Evolutionary conservation across 2,329 filamentous ascomycete genomes (phyloP).

Genomic region (Fusarium sp.): DNA sequence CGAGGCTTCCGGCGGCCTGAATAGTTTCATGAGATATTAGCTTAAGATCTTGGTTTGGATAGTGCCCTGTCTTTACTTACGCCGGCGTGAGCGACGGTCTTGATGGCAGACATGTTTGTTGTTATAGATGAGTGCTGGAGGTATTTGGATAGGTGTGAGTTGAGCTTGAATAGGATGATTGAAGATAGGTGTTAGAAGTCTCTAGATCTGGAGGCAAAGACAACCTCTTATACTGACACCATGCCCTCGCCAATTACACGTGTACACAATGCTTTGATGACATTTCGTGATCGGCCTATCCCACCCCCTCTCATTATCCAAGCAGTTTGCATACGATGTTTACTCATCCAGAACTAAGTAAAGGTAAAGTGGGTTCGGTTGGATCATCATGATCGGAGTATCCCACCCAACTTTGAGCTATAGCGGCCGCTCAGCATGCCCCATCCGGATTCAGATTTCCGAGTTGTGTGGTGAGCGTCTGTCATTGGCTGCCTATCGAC

Average conservation of each 20-base stretch:
- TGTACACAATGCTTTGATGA: neutral
- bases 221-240: neutral
- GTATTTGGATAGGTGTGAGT: neutral
- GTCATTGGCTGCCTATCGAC: neutral
- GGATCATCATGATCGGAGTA: neutral
- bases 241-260: neutral
- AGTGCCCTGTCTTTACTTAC: neutral
- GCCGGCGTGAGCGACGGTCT: slow-evolving; percentile 7
- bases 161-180: neutral
- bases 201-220: neutral
- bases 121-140: neutral
- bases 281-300: slow-evolving; percentile 10
- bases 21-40: neutral
- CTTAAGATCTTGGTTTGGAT: neutral
- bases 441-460: neutral
- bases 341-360: neutral
- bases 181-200: neutral
- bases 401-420: neutral
- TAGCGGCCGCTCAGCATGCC: neutral
- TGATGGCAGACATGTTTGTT: slow-evolving; percentile 8
- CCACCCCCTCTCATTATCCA: slow-evolving; percentile 4
- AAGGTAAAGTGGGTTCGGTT: neutral
- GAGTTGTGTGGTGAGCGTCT: neutral
- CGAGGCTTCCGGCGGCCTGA: slow-evolving; percentile 3
- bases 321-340: neutral